phyloP scores from a whole-genome alignment of 768 basidiomycete species.

The Rhizopogon salebrosus region DNA sequence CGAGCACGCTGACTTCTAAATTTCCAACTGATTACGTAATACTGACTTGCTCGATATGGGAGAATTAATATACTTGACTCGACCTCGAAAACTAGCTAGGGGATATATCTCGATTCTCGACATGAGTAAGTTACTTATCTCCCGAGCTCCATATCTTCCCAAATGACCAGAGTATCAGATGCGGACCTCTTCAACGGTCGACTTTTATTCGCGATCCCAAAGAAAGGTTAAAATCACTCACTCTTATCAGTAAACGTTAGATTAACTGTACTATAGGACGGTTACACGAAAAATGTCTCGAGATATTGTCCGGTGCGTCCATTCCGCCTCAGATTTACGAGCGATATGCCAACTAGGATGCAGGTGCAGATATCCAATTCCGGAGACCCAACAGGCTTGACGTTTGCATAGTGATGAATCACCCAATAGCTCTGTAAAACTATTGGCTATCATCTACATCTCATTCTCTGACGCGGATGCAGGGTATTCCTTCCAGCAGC shows the following conservation, averaged over 20 bases:
- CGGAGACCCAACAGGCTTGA: constrained; percentile 83
- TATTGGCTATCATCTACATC: background rate
- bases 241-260: constrained; percentile 5
- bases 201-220: constrained; percentile 91
- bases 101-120: background rate
- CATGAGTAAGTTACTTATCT: constrained; percentile 22
- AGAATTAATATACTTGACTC: background rate
- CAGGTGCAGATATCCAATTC: constrained; percentile 95
- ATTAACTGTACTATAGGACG: constrained; percentile 46
- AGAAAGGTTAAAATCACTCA: constrained; percentile 68
- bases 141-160: background rate
- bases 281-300: constrained; percentile 85
- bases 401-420: constrained; percentile 90
- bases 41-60: too few species aligned
- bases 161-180: constrained; percentile 33
- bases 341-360: background rate
- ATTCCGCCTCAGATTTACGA: background rate
- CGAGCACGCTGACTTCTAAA: background rate
- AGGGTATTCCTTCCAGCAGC: constrained; percentile 96
- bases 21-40: background rate
- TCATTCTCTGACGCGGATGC: constrained; percentile 1
- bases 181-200: constrained; percentile 79
- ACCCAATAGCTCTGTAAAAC: constrained; percentile 85
- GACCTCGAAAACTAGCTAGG: background rate
- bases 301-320: constrained; percentile 71